Evolutionary conservation across 805 yeast species (phyloP).

Genomic region (Lipomyces orientalis): DNA sequence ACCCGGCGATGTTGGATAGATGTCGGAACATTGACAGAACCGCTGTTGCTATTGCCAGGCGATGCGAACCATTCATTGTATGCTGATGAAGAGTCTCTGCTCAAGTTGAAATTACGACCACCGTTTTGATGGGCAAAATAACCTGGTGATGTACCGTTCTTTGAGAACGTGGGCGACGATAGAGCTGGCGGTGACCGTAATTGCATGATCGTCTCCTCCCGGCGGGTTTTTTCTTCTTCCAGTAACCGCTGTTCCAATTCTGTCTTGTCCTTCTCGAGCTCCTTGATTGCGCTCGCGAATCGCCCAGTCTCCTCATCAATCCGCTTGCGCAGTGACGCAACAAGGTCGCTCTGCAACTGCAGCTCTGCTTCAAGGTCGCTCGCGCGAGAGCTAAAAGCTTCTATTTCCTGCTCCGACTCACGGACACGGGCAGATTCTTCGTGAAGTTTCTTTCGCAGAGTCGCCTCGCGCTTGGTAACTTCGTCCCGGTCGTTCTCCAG

Average conservation of each 20-base stretch:
- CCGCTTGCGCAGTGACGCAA: conserved; percentile 26
- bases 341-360: conserved; percentile 26
- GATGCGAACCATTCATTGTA: conserved; percentile 14
- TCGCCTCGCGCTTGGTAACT: conserved; percentile 44
- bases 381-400: conserved; percentile 16
- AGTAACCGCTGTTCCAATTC: conserved; percentile 31
- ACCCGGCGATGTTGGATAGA: conserved; percentile 29
- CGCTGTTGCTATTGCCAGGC: conserved; percentile 5
- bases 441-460: conserved; percentile 25
- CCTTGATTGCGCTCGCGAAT: conserved; percentile 27
- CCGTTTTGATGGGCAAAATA: background rate
- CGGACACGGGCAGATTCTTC: conserved; percentile 10
- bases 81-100: conserved; percentile 27
- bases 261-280: conserved; percentile 39
- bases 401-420: conserved; percentile 22
- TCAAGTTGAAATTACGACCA: conserved; percentile 7
- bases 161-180: conserved; percentile 26
- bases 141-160: conserved; percentile 12
- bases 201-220: conserved; percentile 23
- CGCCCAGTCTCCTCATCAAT: conserved; percentile 31
- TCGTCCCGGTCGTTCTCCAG: conserved; percentile 55
- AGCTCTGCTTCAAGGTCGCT: conserved; percentile 33
- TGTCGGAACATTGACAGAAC: conserved; percentile 18
- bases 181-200: conserved; percentile 24
- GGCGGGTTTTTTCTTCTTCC: conserved; percentile 36